phyloP scores from a whole-genome alignment of 805 yeast species.

The Cyberlindnera petersonii region DNA sequence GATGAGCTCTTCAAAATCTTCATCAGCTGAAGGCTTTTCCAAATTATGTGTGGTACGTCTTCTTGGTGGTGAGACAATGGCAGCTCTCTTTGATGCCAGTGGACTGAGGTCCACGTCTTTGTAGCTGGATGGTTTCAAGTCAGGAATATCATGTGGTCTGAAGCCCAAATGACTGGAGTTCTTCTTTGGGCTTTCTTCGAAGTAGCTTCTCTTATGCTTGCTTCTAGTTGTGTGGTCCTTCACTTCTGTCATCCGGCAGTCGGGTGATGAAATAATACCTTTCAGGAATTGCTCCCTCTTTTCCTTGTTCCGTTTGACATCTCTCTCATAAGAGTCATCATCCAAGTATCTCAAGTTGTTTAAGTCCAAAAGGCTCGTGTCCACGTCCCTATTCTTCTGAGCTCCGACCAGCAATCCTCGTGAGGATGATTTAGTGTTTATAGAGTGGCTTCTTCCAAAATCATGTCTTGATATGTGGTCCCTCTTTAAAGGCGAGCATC shows the following conservation, averaged over 20 bases:
- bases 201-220: slow-evolving; percentile 1
- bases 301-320: slow-evolving; percentile 10
- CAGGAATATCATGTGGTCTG: slow-evolving; percentile 10
- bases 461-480: slow-evolving; percentile 1
- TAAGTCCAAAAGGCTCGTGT: slow-evolving; percentile 14
- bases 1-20: slow-evolving; percentile 11
- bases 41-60: neutral
- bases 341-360: slow-evolving; percentile 19
- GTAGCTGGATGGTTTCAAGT: slow-evolving; percentile 8
- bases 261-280: slow-evolving; percentile 2
- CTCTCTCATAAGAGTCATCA: slow-evolving; percentile 11
- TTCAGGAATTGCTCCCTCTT: slow-evolving; percentile 20
- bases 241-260: neutral
- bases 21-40: slow-evolving; percentile 1
- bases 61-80: neutral
- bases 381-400: slow-evolving; percentile 4
- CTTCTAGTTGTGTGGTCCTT: neutral
- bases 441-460: neutral
- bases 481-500: neutral
- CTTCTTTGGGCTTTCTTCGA: slow-evolving; percentile 1
- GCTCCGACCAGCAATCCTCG: slow-evolving; percentile 3
- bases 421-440: neutral
- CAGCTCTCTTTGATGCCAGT: neutral
- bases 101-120: neutral
- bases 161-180: slow-evolving; percentile 5